Conservation (phyloP, 805 yeast genomes). For the Kluyveromyces siamensis region DNA sequence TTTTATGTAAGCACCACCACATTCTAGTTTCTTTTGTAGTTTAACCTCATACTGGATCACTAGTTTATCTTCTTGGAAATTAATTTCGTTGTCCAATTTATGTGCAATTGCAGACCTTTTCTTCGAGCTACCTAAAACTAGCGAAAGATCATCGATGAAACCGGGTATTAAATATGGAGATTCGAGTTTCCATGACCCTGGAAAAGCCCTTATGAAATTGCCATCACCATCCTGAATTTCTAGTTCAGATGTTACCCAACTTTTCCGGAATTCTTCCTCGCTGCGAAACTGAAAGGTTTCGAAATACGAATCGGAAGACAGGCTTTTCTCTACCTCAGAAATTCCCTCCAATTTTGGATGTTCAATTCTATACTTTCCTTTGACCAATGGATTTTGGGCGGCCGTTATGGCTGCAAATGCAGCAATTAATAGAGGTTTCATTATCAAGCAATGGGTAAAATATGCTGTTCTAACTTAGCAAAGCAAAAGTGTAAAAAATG, state of each 20-base stretch:
- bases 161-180: slow-evolving; percentile 51
- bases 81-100: slow-evolving; percentile 45
- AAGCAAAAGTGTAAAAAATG: background rate
- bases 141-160: slow-evolving; percentile 57
- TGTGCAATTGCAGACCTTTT: slow-evolving; percentile 77
- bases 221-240: slow-evolving; percentile 24
- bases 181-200: slow-evolving; percentile 60
- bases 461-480: background rate
- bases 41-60: slow-evolving; percentile 89
- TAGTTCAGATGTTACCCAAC: slow-evolving; percentile 54
- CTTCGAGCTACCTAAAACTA: slow-evolving; percentile 67
- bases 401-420: background rate
- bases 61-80: slow-evolving; percentile 48
- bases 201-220: slow-evolving; percentile 34
- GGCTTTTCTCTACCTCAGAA: slow-evolving; percentile 26
- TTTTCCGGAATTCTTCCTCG: slow-evolving; percentile 29
- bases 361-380: slow-evolving; percentile 7
- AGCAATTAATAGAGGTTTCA: background rate
- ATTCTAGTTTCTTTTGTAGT: slow-evolving; percentile 63
- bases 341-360: slow-evolving; percentile 30
- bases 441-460: background rate
- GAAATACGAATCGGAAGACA: slow-evolving; percentile 42
- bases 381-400: slow-evolving; percentile 1
- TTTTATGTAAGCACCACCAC: slow-evolving; percentile 90
- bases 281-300: slow-evolving; percentile 51